Conservation (phyloP, 768 basidiomycete genomes). For the Boletus reticulatus region DNA sequence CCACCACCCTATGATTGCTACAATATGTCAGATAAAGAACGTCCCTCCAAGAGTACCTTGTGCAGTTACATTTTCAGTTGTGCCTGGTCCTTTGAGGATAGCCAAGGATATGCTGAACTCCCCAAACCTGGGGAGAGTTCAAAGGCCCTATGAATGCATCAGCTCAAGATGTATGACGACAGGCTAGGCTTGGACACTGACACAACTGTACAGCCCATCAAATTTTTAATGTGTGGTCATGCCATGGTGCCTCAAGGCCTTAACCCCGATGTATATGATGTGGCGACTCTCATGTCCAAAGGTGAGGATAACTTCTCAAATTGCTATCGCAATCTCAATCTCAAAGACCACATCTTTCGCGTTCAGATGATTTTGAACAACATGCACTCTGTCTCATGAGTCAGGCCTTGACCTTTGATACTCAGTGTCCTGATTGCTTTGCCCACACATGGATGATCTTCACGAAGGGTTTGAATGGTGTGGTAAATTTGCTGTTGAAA, state of each 20-base stretch:
- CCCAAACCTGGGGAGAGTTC: no score
- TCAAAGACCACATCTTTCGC: conserved; percentile 11
- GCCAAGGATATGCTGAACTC: conserved; percentile 10
- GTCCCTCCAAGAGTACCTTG: neutral
- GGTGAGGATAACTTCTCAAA: conserved; percentile 4
- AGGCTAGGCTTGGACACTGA: no score
- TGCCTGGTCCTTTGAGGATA: conserved; percentile 4
- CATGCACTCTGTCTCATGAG: no score
- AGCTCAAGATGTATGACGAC: no score
- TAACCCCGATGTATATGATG: neutral
- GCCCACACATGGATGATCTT: no score
- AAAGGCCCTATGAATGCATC: no score
- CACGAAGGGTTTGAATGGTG: conserved; percentile 31
- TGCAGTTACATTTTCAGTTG: neutral
- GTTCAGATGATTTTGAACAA: no score
- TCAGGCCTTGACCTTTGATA: no score
- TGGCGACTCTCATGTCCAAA: neutral
- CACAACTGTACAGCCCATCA: no score
- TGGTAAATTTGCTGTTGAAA: conserved; percentile 11
- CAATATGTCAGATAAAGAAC: conserved; percentile 7
- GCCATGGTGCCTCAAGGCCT: conserved; percentile 4
- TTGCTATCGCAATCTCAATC: conserved; percentile 14
- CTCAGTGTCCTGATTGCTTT: no score
- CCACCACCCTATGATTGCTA: neutral
- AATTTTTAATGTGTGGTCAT: conserved; percentile 18